A percentile compares a stretch with the other conserved stretches of the same genome.
These are phyloP conservation scores for Podaxis sp. DNA, from an alignment of 768 basidiomycete species.

Conservation along the genomic window DNA sequence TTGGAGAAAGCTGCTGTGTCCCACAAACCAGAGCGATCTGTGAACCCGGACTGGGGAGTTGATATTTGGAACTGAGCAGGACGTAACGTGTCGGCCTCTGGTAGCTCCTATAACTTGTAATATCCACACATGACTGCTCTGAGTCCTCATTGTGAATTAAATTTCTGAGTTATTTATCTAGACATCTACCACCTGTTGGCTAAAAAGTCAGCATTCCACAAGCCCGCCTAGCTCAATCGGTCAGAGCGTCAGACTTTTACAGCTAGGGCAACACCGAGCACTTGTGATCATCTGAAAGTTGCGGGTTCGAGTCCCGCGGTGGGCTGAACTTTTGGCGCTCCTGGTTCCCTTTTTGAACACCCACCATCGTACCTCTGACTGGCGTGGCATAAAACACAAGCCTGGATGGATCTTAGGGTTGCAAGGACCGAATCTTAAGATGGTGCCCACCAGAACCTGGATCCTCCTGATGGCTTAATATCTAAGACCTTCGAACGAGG, in stretches of 20 bases:
- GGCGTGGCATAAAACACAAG: background rate
- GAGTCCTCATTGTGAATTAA: background rate
- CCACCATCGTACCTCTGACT: background rate
- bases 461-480: background rate
- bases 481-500: slow-evolving; percentile 15
- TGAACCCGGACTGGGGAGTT: slow-evolving; percentile 65
- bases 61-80: slow-evolving; percentile 40
- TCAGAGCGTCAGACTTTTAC: slow-evolving; percentile 14
- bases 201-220: background rate
- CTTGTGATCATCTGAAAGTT: slow-evolving; percentile 11
- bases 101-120: background rate
- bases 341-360: background rate
- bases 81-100: background rate
- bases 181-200: too few relatives aligned
- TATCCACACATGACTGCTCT: background rate
- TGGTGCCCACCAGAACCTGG: background rate
- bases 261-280: background rate
- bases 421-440: too few relatives aligned
- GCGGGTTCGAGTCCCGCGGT: slow-evolving; percentile 14
- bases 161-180: background rate
- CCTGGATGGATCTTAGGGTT: too few relatives aligned
- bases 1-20: slow-evolving; percentile 48
- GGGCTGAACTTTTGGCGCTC: background rate
- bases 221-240: slow-evolving; percentile 14
- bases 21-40: slow-evolving; percentile 50